Evolutionary conservation across 2,329 filamentous ascomycete species (phyloP).

Genomic region (Cytospora piceae): DNA sequence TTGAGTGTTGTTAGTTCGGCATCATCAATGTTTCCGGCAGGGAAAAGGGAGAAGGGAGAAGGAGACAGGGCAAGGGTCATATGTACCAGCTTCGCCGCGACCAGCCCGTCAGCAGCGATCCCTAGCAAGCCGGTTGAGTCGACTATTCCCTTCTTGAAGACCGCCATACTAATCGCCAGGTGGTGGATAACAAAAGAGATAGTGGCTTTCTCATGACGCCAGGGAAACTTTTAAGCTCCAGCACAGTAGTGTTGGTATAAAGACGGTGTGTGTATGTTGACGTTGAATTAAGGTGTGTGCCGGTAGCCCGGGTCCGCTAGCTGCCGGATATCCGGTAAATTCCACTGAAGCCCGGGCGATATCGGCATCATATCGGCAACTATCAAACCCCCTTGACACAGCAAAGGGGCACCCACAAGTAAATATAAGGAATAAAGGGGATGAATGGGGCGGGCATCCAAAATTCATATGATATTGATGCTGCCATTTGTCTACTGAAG

Average conservation of each 20-base stretch:
- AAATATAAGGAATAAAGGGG: neutral
- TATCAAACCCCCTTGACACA: neutral
- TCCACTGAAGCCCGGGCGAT: neutral
- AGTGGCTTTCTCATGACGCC: neutral
- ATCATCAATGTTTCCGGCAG: neutral
- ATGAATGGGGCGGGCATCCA: neutral
- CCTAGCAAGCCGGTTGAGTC: slow-evolving; percentile 4
- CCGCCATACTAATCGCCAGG: neutral
- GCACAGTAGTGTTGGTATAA: neutral
- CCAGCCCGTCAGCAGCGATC: slow-evolving; percentile 4
- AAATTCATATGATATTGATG: neutral
- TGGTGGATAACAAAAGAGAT: neutral
- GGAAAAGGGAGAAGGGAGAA: too few relatives aligned
- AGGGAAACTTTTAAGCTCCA: neutral
- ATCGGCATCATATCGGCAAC: neutral
- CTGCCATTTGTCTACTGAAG: neutral
- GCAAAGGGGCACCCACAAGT: neutral
- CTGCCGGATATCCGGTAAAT: neutral
- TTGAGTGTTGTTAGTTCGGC: neutral
- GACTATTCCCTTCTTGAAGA: neutral
- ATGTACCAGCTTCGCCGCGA: slow-evolving; percentile 19
- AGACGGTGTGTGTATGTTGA: neutral
- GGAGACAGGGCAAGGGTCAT: too few relatives aligned
- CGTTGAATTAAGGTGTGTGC: neutral
- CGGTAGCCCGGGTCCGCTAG: neutral